These are phyloP conservation scores for Haplosporangium gracile DNA, from an alignment of 192 early-diverging fungal species.

Conservation along the genomic window DNA sequence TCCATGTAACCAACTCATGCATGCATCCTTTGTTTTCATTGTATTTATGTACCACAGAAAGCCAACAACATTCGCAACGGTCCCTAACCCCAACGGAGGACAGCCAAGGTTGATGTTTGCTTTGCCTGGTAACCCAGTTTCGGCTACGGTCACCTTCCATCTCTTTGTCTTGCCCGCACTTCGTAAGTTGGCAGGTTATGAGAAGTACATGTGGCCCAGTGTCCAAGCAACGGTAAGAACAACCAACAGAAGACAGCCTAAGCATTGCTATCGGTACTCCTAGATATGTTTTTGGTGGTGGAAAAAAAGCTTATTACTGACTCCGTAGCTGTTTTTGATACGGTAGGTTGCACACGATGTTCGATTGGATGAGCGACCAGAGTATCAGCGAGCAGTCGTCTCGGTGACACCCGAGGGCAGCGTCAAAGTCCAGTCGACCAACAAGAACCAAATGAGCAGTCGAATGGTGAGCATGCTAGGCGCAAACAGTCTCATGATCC, in stretches of 20 bases:
- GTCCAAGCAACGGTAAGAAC: conserved; percentile 72
- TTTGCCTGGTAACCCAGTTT: conserved; percentile 96
- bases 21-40: neutral
- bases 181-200: conserved; percentile 80
- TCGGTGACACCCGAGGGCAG: conserved; percentile 43
- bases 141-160: conserved; percentile 89
- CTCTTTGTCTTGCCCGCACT: conserved; percentile 92
- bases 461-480: conserved; percentile 80
- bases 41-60: conserved; percentile 65
- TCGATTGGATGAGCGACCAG: conserved; percentile 73
- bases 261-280: neutral
- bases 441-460: conserved; percentile 82
- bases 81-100: conserved; percentile 55
- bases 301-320: neutral
- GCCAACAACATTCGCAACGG: conserved; percentile 94
- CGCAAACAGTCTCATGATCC: conserved; percentile 84
- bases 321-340: neutral
- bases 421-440: conserved; percentile 70
- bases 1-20: neutral
- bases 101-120: conserved; percentile 81
- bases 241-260: neutral
- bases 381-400: conserved; percentile 72
- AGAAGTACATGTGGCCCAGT: conserved; percentile 60
- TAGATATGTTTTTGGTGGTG: neutral
- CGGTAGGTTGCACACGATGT: conserved; percentile 64